Conservation (phyloP, 495 filamentous ascomycete species). For the Neurospora sp. region DNA sequence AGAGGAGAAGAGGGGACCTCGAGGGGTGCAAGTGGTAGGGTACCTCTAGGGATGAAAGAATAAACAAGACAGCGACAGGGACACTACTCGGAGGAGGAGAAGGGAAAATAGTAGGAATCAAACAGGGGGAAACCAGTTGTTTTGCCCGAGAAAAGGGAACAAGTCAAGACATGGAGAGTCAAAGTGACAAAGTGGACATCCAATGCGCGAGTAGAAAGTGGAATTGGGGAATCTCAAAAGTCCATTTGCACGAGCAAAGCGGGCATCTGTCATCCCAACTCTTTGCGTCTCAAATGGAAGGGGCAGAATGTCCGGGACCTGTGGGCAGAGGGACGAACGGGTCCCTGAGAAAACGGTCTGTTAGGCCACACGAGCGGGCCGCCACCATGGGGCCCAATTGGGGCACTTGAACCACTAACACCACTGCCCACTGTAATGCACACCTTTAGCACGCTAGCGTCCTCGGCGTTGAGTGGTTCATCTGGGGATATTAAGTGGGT, state of each 20-base stretch:
- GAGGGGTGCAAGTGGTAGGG: neutral
- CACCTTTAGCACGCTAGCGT: neutral
- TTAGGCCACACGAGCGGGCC: neutral
- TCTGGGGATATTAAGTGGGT: neutral
- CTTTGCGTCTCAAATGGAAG: neutral
- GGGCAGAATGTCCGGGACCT: neutral
- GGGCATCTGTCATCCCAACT: neutral
- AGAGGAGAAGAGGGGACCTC: neutral
- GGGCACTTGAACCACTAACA: neutral
- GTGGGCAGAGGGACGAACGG: neutral
- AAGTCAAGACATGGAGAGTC: constrained; percentile 7
- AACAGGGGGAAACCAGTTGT: neutral
- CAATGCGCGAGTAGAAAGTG: constrained; percentile 2
- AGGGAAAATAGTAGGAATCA: neutral
- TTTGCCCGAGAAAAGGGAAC: constrained; percentile 15
- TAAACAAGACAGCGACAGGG: neutral
- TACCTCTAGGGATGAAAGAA: neutral
- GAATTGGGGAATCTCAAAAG: neutral
- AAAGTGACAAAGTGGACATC: constrained; percentile 4
- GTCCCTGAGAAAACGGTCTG: neutral
- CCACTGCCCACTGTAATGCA: neutral
- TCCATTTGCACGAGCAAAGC: neutral
- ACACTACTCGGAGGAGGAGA: neutral
- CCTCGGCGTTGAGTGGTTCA: neutral
- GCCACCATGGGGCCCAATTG: neutral